Evolutionary conservation across 139 green algal species (phyloP), one percentile per base, ranked within the genome.

Genomic region (Penium margaritaceum): DNA sequence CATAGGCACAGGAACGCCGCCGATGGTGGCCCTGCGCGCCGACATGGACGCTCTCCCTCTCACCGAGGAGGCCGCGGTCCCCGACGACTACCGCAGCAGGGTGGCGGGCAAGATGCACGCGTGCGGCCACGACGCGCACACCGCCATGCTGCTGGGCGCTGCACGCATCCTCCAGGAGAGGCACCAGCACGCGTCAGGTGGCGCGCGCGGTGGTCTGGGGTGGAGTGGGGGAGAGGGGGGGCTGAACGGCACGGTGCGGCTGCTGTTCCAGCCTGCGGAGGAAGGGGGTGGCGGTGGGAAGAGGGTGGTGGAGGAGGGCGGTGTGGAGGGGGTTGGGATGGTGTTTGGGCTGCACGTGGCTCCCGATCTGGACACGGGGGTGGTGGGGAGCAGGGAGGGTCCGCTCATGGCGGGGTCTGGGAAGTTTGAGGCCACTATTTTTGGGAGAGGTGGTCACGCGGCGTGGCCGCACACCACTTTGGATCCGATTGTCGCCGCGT

Each of bases 101-200:
- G 36, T 30, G 61, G 21, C 67, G 19, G 67, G 67, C 27, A 38
- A 51, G 29, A 80, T 80, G 73, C 73, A 80, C 34, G 73, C 73
- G 29, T 80, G 73, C 55, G 73, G 73, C 21, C 73, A 80, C 21
- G 73, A 80, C 51, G 67, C 53, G n/a, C 73, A 80, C 73, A 79
- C 54, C 30, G 67, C 73, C 39, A 80, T 80, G 73, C 67, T 80
- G 39, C 73, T 80, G 15, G 73, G 70, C 5, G 73, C 73, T 41
- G 73, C 73, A 9, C n/a, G 27, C 9, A 72, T 78, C 24, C 73
- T 80, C 24, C 63, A 76, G 29, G 38, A 51, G 39, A 60, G 51
- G 51, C 4, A 60, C 55, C 55, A n/a, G n/a, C n/a, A n/a, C n/a
- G n/a, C n/a, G n/a, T n/a, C n/a, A n/a, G n/a, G n/a, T n/a, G n/a